phyloP scores from a whole-genome alignment of 768 basidiomycete species.

The Leccinum subtestaceum region DNA sequence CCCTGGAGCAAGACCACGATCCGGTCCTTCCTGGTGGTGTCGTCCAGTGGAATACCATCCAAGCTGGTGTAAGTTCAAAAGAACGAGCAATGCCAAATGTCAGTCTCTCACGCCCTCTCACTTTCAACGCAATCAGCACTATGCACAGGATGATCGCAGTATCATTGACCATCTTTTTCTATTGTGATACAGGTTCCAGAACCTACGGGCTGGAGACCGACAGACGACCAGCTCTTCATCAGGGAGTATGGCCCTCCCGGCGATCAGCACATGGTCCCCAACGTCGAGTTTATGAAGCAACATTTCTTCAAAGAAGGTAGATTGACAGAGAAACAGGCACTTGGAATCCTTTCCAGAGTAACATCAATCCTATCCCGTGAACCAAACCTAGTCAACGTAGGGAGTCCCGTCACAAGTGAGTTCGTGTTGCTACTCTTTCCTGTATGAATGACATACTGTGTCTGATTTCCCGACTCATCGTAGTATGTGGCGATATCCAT shows the following conservation, averaged over 20 bases:
- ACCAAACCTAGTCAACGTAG: constrained; percentile 82
- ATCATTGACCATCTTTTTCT: constrained; percentile 25
- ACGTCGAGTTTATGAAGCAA: constrained; percentile 75
- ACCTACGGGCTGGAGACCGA: constrained; percentile 61
- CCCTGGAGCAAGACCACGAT: constrained; percentile 31
- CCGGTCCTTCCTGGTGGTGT: constrained; percentile 26
- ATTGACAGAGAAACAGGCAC: constrained; percentile 78
- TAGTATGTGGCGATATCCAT: constrained; percentile 96
- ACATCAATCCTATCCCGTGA: constrained; percentile 69
- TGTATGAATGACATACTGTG: constrained; percentile 5
- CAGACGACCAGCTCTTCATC: constrained; percentile 71
- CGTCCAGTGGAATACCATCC: constrained; percentile 20
- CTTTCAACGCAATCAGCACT: constrained; percentile 10
- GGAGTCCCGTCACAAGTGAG: constrained; percentile 89
- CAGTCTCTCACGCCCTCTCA: constrained; percentile 24
- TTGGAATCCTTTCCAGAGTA: constrained; percentile 65
- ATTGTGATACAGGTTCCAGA: constrained; percentile 56
- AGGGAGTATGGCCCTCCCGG: constrained; percentile 40
- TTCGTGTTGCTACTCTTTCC: constrained; percentile 15
- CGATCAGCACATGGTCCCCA: constrained; percentile 52
- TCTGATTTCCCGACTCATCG: constrained; percentile 5
- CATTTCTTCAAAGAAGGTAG: constrained; percentile 89
- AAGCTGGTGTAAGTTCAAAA: constrained; percentile 19
- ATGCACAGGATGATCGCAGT: constrained; percentile 20
- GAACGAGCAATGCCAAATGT: constrained; percentile 35